Base-by-base conservation (phyloP, 148 eudicot species). In the Fagopyrum homotropicum region DNA sequence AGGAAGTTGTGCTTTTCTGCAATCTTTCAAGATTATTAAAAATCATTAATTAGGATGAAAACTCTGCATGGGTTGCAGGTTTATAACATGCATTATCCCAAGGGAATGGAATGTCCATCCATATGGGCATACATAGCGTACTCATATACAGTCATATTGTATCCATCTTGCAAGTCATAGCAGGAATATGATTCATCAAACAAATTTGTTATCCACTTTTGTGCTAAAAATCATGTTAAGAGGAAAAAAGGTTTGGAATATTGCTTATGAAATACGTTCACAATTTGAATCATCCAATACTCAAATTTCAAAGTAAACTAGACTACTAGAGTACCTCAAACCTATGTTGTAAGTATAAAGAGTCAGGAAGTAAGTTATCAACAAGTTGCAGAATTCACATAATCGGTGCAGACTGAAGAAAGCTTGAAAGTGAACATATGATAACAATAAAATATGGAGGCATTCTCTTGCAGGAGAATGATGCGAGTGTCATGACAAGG, bases 1-100 rank as follows among this genome's bases (percentile, higher is more conserved):
- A 95, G 85, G 83, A 95, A 95, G 75, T 95, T 90, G 77, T 95
- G 98, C 78, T 84, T 95, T 9, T 92, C 96, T 71, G 97, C 98
- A 82, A 95, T 90, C 98, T 94, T 71, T 78, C 80, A 19, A 46
- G 61, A 50, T 55, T 69, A 7, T 66, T 49, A 9, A 49, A 49
- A 49, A 49, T 49, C 11, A 8, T 0, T 49, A 49, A 49, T 8
- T 49, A 57, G 9, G 22, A 8, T 19, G 4, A 57, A 60, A 60
- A 60, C 40, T 22, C 4, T 22, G 14, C 40, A 4, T 30, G 44
- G 16, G 5, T 63, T 10, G 30, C n/a, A 29, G 45, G n/a, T 30
- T 26, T 26, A 60, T 26, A 35, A 26, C 66, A 60, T 22, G 66
- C 40, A 56, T 4, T 6, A 9, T n/a, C 17, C 61, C 61, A 30